Conservation (phyloP, 192 early-diverging fungal species). For the Piromyces finnis region DNA sequence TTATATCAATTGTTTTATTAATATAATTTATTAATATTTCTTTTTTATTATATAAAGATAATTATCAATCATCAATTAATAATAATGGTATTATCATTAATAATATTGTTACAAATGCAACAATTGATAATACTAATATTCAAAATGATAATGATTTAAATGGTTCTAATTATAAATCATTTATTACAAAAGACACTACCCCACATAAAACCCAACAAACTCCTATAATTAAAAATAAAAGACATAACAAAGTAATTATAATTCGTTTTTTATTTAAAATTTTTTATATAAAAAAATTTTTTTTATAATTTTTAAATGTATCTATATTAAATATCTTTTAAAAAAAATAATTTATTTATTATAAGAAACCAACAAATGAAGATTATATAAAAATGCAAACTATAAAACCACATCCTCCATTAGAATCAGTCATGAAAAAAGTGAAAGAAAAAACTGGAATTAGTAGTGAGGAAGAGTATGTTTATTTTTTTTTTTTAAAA, state of each 20-base stretch:
- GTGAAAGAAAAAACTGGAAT: not conserved
- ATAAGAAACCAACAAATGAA: not conserved
- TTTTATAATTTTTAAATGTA: too few relatives aligned
- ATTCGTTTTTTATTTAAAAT: too few relatives aligned
- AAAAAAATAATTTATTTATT: not conserved
- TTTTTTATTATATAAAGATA: too few relatives aligned
- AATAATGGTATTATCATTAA: too few relatives aligned
- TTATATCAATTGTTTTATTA: too few relatives aligned
- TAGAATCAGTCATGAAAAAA: not conserved
- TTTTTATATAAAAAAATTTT: too few relatives aligned
- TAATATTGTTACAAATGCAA: too few relatives aligned
- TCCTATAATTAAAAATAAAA: not conserved
- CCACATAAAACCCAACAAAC: not conserved
- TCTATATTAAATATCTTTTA: too few relatives aligned
- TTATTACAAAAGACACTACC: not conserved
- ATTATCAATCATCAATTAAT: too few relatives aligned
- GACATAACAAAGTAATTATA: not conserved
- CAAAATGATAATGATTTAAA: not conserved
- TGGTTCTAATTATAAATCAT: not conserved
- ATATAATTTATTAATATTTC: too few relatives aligned
- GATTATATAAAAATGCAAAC: not conserved
- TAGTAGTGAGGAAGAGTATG: not conserved
- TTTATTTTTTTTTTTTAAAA: too few relatives aligned
- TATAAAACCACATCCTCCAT: not conserved
- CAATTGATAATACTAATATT: too few relatives aligned